These are phyloP conservation scores for Amauroascus niger DNA, from an alignment of 2,329 filamentous ascomycete genomes.

Conservation along the genomic window DNA sequence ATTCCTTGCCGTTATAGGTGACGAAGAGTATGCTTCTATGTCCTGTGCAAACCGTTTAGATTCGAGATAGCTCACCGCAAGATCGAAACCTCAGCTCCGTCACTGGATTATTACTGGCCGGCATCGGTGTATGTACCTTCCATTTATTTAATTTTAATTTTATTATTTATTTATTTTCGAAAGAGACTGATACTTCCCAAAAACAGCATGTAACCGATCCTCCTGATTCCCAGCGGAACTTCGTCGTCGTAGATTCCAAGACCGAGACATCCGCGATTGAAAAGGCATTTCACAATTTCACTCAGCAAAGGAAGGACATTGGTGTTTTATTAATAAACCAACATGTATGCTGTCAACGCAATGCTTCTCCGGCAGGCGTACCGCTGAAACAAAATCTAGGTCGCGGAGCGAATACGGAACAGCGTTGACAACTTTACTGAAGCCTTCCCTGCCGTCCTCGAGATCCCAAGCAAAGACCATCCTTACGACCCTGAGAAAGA, in stretches of 20 bases:
- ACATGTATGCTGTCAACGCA: conserved; percentile 53
- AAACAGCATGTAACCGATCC: conserved; percentile 77
- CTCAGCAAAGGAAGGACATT: conserved; percentile 85
- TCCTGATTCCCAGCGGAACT: conserved; percentile 91
- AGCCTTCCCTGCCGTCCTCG: conserved; percentile 89
- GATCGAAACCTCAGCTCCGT: conserved; percentile 59
- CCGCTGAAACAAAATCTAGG: conserved; percentile 50
- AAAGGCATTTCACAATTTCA: conserved; percentile 80
- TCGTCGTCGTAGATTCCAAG: conserved; percentile 89
- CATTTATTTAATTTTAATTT: neutral
- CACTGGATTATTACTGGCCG: conserved; percentile 86
- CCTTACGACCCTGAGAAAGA: conserved; percentile 99
- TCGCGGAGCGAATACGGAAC: conserved; percentile 87
- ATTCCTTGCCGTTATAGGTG: conserved; percentile 94
- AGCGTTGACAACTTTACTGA: conserved; percentile 85
- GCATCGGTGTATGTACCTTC: conserved; percentile 65
- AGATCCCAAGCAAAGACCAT: conserved; percentile 98
- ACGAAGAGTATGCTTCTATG: conserved; percentile 60
- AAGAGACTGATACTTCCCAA: neutral
- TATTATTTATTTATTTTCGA: neutral
- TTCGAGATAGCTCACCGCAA: neutral
- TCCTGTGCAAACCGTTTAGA: neutral
- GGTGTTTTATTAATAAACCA: conserved; percentile 96
- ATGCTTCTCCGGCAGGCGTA: neutral
- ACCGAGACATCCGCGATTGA: conserved; percentile 85